A percentile compares a stretch with the other conserved stretches of the same genome.
phyloP scores from a whole-genome alignment of 306 rosid species.

The Potentilla sterilis region DNA sequence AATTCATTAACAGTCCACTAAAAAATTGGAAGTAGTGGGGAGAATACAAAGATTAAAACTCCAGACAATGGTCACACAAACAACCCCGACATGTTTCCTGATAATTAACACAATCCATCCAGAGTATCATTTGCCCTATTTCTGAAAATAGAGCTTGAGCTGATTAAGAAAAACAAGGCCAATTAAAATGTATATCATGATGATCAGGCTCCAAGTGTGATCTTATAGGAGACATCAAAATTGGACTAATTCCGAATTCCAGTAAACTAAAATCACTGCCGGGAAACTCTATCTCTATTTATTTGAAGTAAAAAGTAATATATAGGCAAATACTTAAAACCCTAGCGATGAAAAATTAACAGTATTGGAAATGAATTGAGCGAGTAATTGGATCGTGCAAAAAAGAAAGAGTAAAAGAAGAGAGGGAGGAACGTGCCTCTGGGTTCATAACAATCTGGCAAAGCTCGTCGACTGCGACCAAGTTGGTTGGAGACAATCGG shows the following conservation, averaged over 20 bases:
- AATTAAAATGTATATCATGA: too few species aligned
- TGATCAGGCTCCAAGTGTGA: conserved; percentile 26
- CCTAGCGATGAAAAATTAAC: conserved; percentile 24
- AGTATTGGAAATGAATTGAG: conserved; percentile 14
- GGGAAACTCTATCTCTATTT: neutral
- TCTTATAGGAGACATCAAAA: conserved; percentile 38
- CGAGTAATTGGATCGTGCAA: neutral
- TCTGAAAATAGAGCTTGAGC: too few species aligned
- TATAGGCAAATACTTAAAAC: conserved; percentile 7
- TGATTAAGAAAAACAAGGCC: too few species aligned
- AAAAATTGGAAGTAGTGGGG: neutral
- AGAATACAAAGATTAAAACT: too few species aligned
- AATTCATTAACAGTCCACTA: neutral
- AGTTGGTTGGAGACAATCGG: conserved; percentile 15
- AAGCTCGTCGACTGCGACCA: conserved; percentile 34
- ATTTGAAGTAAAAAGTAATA: neutral
- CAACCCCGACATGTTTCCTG: too few species aligned
- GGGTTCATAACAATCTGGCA: conserved; percentile 34
- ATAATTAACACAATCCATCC: too few species aligned
- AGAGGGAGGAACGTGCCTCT: conserved; percentile 37
- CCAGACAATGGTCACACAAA: too few species aligned
- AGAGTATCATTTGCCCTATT: too few species aligned
- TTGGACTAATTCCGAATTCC: conserved; percentile 36
- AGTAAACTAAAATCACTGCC: neutral
- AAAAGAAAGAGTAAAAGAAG: neutral